Evolutionary conservation across 2,329 filamentous ascomycete species (phyloP).

Genomic region (Zymoseptoria crescenta): DNA sequence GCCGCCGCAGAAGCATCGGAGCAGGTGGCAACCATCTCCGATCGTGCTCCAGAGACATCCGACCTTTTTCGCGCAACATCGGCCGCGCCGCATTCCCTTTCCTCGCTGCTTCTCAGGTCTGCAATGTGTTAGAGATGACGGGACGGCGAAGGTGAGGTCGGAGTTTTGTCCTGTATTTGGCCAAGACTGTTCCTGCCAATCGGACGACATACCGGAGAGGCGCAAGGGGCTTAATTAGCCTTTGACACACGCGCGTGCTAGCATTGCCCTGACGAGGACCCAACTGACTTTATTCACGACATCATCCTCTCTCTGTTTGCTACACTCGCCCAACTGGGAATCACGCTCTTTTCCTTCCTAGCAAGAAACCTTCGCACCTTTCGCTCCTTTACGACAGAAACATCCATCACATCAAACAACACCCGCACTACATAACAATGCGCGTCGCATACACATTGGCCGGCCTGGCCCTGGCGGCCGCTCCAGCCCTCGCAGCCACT

Average conservation of each 20-base stretch:
- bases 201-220: too few relatives aligned
- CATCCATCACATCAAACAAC: background rate
- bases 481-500: slow-evolving; percentile 19
- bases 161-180: background rate
- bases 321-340: background rate
- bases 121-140: background rate
- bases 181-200: background rate
- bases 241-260: background rate
- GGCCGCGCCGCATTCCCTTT: background rate
- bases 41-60: too few relatives aligned
- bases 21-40: too few relatives aligned
- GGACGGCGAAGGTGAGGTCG: background rate
- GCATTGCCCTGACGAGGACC: background rate
- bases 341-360: background rate
- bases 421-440: slow-evolving; percentile 14
- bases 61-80: too few relatives aligned
- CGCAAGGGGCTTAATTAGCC: background rate
- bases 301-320: background rate
- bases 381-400: background rate
- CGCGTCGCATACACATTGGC: slow-evolving; percentile 19
- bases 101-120: background rate
- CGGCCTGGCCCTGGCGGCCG: slow-evolving; percentile 20
- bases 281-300: background rate
- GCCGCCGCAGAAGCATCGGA: too few relatives aligned
- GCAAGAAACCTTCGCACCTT: background rate